Base-by-base conservation (phyloP, 108 stramenopile species). In the Halocafeteria seosinensis region DNA sequence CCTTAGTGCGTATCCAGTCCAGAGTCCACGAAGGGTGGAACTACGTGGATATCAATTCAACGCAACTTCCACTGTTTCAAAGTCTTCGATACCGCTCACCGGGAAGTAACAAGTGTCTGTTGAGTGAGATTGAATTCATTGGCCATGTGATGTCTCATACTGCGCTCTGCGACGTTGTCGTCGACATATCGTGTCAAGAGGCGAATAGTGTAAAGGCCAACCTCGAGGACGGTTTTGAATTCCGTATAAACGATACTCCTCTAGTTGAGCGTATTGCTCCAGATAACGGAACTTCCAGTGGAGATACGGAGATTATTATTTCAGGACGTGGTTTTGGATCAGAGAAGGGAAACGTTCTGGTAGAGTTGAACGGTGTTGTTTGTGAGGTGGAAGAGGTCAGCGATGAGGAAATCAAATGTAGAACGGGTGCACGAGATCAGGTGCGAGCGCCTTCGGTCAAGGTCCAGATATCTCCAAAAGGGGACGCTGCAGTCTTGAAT, bases 331-430 rank as follows among this genome's bases (percentile, higher is more conserved):
- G 33, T 9, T 34, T 37, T 42, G 61, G 34, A 26, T 8, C 61
- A 23, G 59, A 13, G 26, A 23, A 34, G 9, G 34, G 38, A 12
- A 25, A 9, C 1, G 57, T 59, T 25, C 2, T 35, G 6, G 57
- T 59, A 21, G 2, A 8, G 11, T 35, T 59, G 21, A 59, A 59
- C 57, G 57, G 57, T 21, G 57, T 59, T 24, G 27, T 26, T 1
- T 69, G 68, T 31, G 9, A 5, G 30, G 50, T 69, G 3, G 8
- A 11, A 1, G 1, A 2, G 21, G 62, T 69, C 33, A 6, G 2
- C 4, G 61, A 9, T 62, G 26, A 50, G 6, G 38, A 8, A 25
- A 50, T 69, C 50, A 12, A 13, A n/a, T 69, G 68, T 38, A 50
- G 9, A 21, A 69, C 68, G 2, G 50, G 21, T 13, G 29, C 50